Conservation (phyloP, 495 filamentous ascomycete species). For the Aspergillus haitiensis region DNA sequence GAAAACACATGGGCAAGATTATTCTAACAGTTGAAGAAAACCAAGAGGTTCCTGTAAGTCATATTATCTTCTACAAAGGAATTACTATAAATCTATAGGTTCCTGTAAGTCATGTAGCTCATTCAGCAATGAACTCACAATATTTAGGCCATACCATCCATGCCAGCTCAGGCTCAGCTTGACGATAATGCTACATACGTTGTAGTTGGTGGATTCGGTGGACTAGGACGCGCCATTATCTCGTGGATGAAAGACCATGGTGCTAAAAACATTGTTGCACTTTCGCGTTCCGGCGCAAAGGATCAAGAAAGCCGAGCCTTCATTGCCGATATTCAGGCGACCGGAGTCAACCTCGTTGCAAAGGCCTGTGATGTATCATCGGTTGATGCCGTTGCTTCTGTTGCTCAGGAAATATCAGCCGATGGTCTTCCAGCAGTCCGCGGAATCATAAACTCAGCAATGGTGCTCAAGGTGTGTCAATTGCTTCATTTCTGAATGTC, state of each 20-base stretch:
- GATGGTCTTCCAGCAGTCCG: conserved; percentile 6
- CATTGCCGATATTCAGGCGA: neutral
- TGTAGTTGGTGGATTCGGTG: conserved; percentile 47
- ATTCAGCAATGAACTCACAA: neutral
- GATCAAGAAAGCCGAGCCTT: conserved; percentile 36
- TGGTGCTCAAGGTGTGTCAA: conserved; percentile 36
- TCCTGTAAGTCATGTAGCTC: conserved; percentile 5
- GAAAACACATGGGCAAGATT: conserved; percentile 57
- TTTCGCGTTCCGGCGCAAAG: conserved; percentile 31
- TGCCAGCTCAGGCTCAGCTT: conserved; percentile 13
- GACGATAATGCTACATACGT: conserved; percentile 39
- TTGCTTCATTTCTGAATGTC: neutral
- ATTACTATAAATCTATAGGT: no score
- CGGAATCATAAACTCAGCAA: conserved; percentile 28
- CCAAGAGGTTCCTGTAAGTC: conserved; percentile 12
- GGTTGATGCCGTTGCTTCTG: neutral
- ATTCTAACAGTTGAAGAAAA: conserved; percentile 40
- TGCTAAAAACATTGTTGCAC: conserved; percentile 55
- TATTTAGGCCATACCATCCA: conserved; percentile 12
- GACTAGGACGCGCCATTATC: conserved; percentile 46
- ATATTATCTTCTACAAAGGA: no score
- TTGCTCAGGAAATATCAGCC: neutral
- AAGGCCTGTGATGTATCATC: conserved; percentile 34
- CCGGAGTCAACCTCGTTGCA: conserved; percentile 20
- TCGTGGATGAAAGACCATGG: conserved; percentile 59